Conservation (phyloP, 2,329 filamentous ascomycete species). For the Paraphoma chrysanthemicola region DNA sequence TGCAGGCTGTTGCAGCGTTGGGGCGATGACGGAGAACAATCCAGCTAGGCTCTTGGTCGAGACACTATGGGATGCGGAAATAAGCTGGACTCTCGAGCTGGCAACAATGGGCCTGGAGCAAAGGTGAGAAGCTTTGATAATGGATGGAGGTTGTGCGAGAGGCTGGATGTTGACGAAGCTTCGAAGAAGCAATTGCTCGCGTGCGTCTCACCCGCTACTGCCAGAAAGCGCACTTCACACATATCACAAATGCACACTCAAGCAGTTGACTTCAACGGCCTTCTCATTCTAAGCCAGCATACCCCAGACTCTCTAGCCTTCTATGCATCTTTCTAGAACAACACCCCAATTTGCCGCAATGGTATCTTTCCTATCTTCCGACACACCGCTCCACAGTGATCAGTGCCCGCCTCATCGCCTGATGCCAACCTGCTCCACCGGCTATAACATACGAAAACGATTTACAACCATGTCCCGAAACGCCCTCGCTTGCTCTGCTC, state of each 20-base stretch:
- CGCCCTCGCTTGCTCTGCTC: background rate
- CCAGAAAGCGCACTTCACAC: background rate
- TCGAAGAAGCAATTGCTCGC: background rate
- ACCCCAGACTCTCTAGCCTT: background rate
- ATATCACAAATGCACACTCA: background rate
- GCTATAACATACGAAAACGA: background rate
- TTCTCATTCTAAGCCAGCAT: background rate
- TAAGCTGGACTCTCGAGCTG: no score
- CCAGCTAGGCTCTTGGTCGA: no score
- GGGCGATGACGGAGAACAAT: background rate
- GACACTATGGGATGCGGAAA: no score
- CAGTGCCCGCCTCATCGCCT: background rate
- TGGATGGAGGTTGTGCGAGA: no score
- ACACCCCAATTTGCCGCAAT: background rate
- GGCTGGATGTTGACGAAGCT: no score
- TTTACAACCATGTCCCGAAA: background rate
- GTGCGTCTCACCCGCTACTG: background rate
- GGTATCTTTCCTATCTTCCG: no score
- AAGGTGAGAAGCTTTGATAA: no score
- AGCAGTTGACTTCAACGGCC: no score
- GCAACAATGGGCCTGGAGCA: no score
- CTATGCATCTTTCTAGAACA: background rate
- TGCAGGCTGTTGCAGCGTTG: background rate
- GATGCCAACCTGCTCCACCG: background rate
- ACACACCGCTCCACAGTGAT: constrained; percentile 1